Conservation (phyloP, 164 flowering plant species). For the Platanus orientalis region DNA sequence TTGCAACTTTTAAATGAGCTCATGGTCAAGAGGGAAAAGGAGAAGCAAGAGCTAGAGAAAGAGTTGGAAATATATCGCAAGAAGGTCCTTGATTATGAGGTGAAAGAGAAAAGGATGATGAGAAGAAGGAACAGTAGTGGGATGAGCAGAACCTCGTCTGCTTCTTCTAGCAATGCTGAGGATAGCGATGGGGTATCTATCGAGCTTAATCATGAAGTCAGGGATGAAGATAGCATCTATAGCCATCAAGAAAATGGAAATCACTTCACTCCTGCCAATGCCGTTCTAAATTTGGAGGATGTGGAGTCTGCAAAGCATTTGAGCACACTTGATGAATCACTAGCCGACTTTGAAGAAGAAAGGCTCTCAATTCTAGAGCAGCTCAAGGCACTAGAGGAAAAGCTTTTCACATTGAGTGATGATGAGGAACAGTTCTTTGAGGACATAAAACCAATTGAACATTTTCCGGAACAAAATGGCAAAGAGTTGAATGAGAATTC, state of each 20-base stretch:
- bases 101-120: conserved; percentile 40
- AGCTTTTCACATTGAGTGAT: conserved; percentile 58
- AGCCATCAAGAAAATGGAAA: conserved; percentile 24
- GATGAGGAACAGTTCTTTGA: conserved; percentile 36
- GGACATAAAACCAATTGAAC: conserved; percentile 31
- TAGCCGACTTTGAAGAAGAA: conserved; percentile 75
- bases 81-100: conserved; percentile 50
- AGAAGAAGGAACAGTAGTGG: conserved; percentile 32
- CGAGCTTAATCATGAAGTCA: conserved; percentile 53
- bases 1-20: conserved; percentile 80
- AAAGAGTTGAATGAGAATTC: conserved; percentile 18
- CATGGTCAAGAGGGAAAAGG: conserved; percentile 80
- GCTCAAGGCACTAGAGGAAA: conserved; percentile 78
- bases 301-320: conserved; percentile 17
- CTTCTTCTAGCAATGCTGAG: conserved; percentile 49
- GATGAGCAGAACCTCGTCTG: conserved; percentile 48
- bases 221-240: conserved; percentile 33
- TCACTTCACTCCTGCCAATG: conserved; percentile 50
- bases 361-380: conserved; percentile 71
- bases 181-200: conserved; percentile 65
- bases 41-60: conserved; percentile 67
- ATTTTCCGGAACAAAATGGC: conserved; percentile 28
- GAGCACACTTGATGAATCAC: conserved; percentile 43
- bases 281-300: conserved; percentile 48
- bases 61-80: conserved; percentile 52